These are phyloP conservation scores for Blepharisma japonicum DNA, from an alignment of 73 alveolate genomes.

Conservation along the genomic window DNA sequence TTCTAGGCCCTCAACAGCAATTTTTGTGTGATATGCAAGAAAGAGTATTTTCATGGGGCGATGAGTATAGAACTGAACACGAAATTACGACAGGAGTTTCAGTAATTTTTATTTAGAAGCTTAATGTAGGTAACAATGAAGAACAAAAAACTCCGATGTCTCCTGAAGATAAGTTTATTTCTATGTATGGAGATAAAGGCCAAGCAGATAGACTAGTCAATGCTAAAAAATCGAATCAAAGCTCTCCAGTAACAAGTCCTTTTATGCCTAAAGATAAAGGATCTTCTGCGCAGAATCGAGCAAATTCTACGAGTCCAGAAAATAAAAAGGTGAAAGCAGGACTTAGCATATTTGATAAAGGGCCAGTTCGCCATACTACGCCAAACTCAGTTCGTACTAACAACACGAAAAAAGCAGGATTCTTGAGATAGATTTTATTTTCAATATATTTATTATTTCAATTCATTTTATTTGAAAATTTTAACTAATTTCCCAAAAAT, in stretches of 20 bases:
- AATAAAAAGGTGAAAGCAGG: too few species aligned
- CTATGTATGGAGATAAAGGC: conserved; percentile 42
- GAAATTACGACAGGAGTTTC: background rate
- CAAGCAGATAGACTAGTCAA: conserved; percentile 43
- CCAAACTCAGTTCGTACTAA: too few species aligned
- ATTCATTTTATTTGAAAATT: too few species aligned
- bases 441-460: too few species aligned
- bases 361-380: too few species aligned
- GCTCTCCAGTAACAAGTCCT: conserved; percentile 4
- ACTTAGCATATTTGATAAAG: too few species aligned
- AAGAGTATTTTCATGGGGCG: conserved; percentile 13
- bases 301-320: too few species aligned
- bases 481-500: too few species aligned
- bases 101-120: too few species aligned
- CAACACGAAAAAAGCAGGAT: too few species aligned
- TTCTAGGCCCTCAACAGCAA: conserved; percentile 80
- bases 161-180: conserved; percentile 22
- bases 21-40: conserved; percentile 41
- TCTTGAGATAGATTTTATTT: too few species aligned
- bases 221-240: conserved; percentile 27
- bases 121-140: background rate
- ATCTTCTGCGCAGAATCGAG: too few species aligned
- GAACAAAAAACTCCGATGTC: background rate
- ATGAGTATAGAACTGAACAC: background rate
- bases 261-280: background rate